Evolutionary conservation across 768 basidiomycete species (phyloP).

Genomic region (Kwoniella heveanensis): DNA sequence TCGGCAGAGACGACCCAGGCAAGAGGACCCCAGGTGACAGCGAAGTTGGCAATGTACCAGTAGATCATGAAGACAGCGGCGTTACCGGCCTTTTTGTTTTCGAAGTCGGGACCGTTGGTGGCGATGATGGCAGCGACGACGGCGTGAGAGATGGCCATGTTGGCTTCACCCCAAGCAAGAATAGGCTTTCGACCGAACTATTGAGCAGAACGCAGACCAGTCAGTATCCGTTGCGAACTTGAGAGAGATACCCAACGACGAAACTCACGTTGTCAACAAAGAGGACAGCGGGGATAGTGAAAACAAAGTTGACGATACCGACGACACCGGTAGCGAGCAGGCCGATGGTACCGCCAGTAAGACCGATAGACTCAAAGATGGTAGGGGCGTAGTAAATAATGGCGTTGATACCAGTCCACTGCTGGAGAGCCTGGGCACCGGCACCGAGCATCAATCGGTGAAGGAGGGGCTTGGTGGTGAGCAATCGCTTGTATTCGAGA

Average conservation of each 20-base stretch:
- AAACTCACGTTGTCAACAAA: constrained; percentile 66
- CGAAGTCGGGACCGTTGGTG: constrained; percentile 61
- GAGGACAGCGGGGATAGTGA: constrained; percentile 79
- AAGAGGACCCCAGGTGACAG: constrained; percentile 69
- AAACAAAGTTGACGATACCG: constrained; percentile 73
- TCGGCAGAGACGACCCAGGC: constrained; percentile 74
- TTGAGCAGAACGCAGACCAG: neutral
- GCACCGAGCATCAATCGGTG: constrained; percentile 64
- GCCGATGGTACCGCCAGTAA: constrained; percentile 66
- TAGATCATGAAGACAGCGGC: constrained; percentile 61
- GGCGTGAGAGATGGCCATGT: constrained; percentile 62
- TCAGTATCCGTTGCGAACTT: no score
- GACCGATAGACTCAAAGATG: constrained; percentile 67
- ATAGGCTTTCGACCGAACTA: constrained; percentile 71
- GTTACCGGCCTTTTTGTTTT: constrained; percentile 68
- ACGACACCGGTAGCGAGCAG: constrained; percentile 72
- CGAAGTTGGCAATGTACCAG: constrained; percentile 74
- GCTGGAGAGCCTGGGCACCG: constrained; percentile 77
- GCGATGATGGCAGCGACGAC: constrained; percentile 68
- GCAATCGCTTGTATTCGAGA: constrained; percentile 66
- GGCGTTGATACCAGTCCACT: constrained; percentile 65
- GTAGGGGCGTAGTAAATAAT: constrained; percentile 73
- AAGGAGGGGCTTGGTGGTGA: constrained; percentile 61
- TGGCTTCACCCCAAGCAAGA: constrained; percentile 25
- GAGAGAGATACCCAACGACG: no score